Evolutionary conservation across 2,329 filamentous ascomycete species (phyloP).

Genomic region (Lasiodiplodia hormozganensis): DNA sequence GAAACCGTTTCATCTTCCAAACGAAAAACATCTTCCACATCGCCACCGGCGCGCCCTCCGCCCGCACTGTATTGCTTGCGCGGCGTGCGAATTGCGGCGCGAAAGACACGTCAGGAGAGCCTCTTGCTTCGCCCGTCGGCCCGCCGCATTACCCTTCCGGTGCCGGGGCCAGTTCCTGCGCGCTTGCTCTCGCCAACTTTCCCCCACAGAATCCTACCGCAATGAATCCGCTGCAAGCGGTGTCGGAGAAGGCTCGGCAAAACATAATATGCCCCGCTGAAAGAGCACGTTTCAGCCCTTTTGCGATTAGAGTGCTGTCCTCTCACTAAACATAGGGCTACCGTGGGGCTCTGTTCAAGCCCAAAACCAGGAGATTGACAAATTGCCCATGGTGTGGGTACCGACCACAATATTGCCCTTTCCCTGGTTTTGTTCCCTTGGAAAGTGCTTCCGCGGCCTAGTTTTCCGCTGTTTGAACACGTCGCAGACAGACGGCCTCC

Average conservation of each 20-base stretch:
- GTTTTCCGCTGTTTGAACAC: neutral
- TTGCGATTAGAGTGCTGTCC: neutral
- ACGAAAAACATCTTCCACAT: neutral
- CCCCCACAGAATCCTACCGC: neutral
- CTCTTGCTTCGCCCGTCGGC: neutral
- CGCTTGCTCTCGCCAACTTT: neutral
- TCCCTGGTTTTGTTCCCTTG: neutral
- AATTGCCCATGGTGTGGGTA: neutral
- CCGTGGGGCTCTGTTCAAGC: neutral
- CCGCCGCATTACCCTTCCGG: constrained; percentile 9
- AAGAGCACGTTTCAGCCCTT: neutral
- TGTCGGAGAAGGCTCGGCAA: constrained; percentile 11
- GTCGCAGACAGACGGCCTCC: neutral
- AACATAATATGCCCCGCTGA: neutral
- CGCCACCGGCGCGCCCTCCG: neutral
- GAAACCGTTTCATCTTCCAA: neutral
- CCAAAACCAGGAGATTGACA: neutral
- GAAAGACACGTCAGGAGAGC: neutral
- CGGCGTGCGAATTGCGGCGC: neutral
- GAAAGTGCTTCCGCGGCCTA: neutral
- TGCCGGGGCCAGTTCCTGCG: constrained; percentile 8
- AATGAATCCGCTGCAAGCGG: constrained; percentile 16
- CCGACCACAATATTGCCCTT: too few relatives aligned
- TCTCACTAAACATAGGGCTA: neutral
- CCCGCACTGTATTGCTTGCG: neutral